Percentiles rank a stretch among this genome's conserved stretches.
These are phyloP conservation scores for Xylaria grammica DNA, from an alignment of 495 filamentous ascomycete genomes.

Conservation along the genomic window DNA sequence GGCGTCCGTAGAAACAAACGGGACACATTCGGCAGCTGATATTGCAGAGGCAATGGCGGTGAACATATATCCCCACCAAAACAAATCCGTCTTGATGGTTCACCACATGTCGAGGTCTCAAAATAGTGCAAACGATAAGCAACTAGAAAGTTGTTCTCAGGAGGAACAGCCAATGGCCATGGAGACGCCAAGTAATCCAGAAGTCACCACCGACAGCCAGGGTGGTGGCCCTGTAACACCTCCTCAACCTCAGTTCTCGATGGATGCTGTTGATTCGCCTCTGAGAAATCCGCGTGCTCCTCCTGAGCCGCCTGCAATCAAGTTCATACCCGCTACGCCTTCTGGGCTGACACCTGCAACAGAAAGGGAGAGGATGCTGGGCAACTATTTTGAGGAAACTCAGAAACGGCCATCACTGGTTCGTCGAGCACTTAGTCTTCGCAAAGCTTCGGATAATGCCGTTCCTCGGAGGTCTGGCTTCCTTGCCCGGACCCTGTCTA, in stretches of 20 bases:
- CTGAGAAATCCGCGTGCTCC: constrained; percentile 77
- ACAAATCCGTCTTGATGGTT: constrained; percentile 78
- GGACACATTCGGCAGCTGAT: constrained; percentile 54
- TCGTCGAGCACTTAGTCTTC: constrained; percentile 62
- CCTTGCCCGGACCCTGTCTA: constrained; percentile 49
- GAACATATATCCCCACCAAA: constrained; percentile 84
- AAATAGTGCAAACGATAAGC: constrained; percentile 31
- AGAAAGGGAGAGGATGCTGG: constrained; percentile 61
- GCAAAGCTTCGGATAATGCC: constrained; percentile 60
- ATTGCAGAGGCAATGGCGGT: constrained; percentile 82
- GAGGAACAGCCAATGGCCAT: background rate
- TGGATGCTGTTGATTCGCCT: constrained; percentile 66
- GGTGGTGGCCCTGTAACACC: constrained; percentile 53
- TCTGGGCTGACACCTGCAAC: constrained; percentile 55
- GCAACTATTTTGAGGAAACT: constrained; percentile 50
- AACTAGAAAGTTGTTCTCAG: constrained; percentile 15
- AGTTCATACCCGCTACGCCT: constrained; percentile 77
- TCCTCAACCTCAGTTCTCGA: constrained; percentile 50
- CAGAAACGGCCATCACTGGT: constrained; percentile 59
- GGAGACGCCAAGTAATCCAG: constrained; percentile 31
- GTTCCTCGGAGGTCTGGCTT: constrained; percentile 50
- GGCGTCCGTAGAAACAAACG: constrained; percentile 61
- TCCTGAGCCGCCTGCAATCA: constrained; percentile 62
- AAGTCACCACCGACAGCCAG: constrained; percentile 42
- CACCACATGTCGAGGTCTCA: constrained; percentile 63